These are phyloP conservation scores for Backusella circina DNA, from an alignment of 192 early-diverging fungal species.

Conservation along the genomic window DNA sequence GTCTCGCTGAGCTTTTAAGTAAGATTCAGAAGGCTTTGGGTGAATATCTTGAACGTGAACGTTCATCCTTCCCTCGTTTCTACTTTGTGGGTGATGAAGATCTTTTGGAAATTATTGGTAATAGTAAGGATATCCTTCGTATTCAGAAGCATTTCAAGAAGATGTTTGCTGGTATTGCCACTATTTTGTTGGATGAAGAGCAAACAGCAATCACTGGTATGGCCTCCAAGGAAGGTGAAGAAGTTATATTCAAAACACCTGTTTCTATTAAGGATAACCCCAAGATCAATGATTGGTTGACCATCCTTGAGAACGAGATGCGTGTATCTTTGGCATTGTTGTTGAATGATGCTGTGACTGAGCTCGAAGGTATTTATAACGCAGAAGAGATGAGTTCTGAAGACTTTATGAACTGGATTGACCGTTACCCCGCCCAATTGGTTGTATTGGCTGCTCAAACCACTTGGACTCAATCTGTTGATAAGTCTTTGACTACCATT, in stretches of 20 bases:
- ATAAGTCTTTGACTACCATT: slow-evolving; percentile 61
- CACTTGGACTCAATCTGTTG: slow-evolving; percentile 87
- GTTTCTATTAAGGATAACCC: slow-evolving; percentile 81
- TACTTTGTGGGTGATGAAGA: slow-evolving; percentile 99
- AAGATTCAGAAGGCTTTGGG: slow-evolving; percentile 99
- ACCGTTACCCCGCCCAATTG: slow-evolving; percentile 88
- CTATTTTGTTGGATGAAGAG: slow-evolving; percentile 83
- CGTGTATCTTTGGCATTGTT: slow-evolving; percentile 76
- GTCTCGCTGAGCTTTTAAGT: slow-evolving; percentile 85
- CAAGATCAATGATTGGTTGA: slow-evolving; percentile 97
- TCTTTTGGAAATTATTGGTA: slow-evolving; percentile 99
- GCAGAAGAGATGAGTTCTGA: slow-evolving; percentile 48
- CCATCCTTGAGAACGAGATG: slow-evolving; percentile 92
- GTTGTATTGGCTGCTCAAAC: slow-evolving; percentile 89
- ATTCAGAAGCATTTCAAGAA: slow-evolving; percentile 99
- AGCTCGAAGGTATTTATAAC: slow-evolving; percentile 61
- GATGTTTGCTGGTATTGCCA: slow-evolving; percentile 97
- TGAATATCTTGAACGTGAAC: slow-evolving; percentile 97
- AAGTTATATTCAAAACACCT: slow-evolving; percentile 71
- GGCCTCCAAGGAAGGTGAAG: slow-evolving; percentile 91
- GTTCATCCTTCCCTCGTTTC: slow-evolving; percentile 96
- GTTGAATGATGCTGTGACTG: slow-evolving; percentile 67
- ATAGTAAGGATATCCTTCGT: slow-evolving; percentile 89
- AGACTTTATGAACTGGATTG: slow-evolving; percentile 79
- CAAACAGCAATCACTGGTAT: slow-evolving; percentile 71